Base-by-base conservation (phyloP, 2,329 filamentous ascomycete species). In the Dryadomyces sulphureus region DNA sequence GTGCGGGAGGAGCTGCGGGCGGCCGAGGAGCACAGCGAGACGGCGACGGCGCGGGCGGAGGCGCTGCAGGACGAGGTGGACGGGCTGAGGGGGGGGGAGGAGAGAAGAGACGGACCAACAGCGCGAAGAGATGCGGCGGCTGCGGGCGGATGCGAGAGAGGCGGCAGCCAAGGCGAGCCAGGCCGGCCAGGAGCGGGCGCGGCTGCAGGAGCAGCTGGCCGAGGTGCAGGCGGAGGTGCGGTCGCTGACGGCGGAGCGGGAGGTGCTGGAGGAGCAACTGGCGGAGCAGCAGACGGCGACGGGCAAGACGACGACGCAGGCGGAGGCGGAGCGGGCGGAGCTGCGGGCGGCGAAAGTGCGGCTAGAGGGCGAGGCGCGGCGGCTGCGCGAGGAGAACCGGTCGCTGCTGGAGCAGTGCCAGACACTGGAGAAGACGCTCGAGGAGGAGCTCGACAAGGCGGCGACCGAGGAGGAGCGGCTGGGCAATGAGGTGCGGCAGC, bases 31-130 rank as follows among this genome's bases (percentile, higher is more conserved):
- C 77, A 81, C 52, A 72, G 77, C 56, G 73, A 77, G 52, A 59
- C 69, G 1, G 68, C 84, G 49, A 67, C 68, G 42, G 79, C 84
- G 52, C 85, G 79, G 58, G 67, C 79, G 2, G 75, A 82, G 48
- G 70, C 72, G 7, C 60, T 89, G 19, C 81, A 89, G 57, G 83
- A 88, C 52, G 84, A 88, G 57, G 69, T 87, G n/a, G 79, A 85
- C 45, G 75, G 85, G 24, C 63, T 89, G 14, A 81, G 87, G 58
- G 68, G 70, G 20, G 74, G 71, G 34, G 61, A 81, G 38, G 79
- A 84, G 43, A 73, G 27, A 4, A 9, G 27, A 7, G 27, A 14
- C 11, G 27, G 27, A 81, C 49, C 66, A 34, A 54, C 59, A 17
- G 21, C 52, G 49, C 27, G 63, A 69, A 40, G 67, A 64, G 20